phyloP scores from a whole-genome alignment of 331 rosid species.

The Dryas integrifolia region DNA sequence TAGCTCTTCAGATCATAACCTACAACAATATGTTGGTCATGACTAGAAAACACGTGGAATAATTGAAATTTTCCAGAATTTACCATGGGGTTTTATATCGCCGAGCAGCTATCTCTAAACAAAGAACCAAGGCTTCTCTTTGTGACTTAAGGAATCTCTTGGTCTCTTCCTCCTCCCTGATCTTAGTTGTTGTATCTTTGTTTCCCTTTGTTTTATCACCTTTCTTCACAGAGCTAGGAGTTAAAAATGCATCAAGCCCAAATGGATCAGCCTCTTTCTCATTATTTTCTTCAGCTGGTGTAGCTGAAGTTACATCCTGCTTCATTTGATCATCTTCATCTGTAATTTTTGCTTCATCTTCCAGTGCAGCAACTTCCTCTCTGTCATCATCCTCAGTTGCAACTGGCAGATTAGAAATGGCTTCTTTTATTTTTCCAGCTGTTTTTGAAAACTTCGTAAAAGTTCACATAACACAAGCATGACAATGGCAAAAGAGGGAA shows the following conservation, averaged over 20 bases:
- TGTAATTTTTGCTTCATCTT: conserved; percentile 29
- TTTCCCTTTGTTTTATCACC: conserved; percentile 55
- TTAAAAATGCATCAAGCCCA: conserved; percentile 80
- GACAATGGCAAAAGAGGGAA: conserved; percentile 11
- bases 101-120: conserved; percentile 87
- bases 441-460: conserved; percentile 70
- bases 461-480: conserved; percentile 25
- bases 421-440: conserved; percentile 70
- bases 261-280: conserved; percentile 70
- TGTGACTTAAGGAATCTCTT: conserved; percentile 67
- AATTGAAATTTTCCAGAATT: conserved; percentile 4
- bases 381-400: conserved; percentile 70
- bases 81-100: conserved; percentile 84
- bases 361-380: conserved; percentile 64
- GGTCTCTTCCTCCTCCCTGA: conserved; percentile 56
- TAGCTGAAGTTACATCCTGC: conserved; percentile 18
- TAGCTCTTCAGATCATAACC: neutral
- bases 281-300: conserved; percentile 33
- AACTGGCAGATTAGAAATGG: conserved; percentile 66
- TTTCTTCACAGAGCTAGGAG: conserved; percentile 52
- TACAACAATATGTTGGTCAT: neutral
- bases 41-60: neutral
- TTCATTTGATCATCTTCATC: conserved; percentile 36
- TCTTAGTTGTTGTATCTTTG: conserved; percentile 43
- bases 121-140: conserved; percentile 69